Conservation (phyloP, 2,329 filamentous ascomycete genomes). For the Colletotrichum tamarilloi region DNA sequence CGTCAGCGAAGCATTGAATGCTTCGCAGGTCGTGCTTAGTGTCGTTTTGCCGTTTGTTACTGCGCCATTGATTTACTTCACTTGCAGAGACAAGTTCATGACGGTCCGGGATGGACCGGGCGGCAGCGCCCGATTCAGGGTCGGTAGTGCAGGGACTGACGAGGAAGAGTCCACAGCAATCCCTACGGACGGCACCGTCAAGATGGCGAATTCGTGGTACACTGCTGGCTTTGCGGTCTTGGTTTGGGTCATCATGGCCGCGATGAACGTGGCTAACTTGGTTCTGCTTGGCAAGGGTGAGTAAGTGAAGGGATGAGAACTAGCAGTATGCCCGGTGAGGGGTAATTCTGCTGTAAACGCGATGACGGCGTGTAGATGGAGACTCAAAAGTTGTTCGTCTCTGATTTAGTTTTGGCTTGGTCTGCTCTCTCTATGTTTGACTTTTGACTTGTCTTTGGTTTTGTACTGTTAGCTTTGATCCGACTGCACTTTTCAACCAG, state of each 20-base stretch:
- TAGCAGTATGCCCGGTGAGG: slow-evolving; percentile 26
- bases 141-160: slow-evolving; percentile 38
- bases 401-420: not conserved
- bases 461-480: not conserved
- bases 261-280: slow-evolving; percentile 83
- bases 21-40: slow-evolving; percentile 81
- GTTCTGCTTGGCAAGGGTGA: slow-evolving; percentile 65
- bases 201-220: slow-evolving; percentile 81
- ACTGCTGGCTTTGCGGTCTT: slow-evolving; percentile 64
- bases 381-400: not conserved
- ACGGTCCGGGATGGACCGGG: slow-evolving; percentile 60
- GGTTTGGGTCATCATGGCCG: slow-evolving; percentile 79
- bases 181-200: slow-evolving; percentile 41
- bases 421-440: too few species aligned
- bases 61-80: slow-evolving; percentile 87
- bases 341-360: not conserved
- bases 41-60: slow-evolving; percentile 85
- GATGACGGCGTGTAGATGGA: not conserved
- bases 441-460: not conserved
- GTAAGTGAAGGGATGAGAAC: not conserved
- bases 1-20: slow-evolving; percentile 78
- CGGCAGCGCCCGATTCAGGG: slow-evolving; percentile 50
- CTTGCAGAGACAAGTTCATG: slow-evolving; percentile 83
- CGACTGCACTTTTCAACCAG: not conserved
- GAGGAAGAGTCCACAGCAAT: slow-evolving; percentile 28